phyloP scores from a whole-genome alignment of 139 green algal genomes.

The Spirogloea muscicola region DNA sequence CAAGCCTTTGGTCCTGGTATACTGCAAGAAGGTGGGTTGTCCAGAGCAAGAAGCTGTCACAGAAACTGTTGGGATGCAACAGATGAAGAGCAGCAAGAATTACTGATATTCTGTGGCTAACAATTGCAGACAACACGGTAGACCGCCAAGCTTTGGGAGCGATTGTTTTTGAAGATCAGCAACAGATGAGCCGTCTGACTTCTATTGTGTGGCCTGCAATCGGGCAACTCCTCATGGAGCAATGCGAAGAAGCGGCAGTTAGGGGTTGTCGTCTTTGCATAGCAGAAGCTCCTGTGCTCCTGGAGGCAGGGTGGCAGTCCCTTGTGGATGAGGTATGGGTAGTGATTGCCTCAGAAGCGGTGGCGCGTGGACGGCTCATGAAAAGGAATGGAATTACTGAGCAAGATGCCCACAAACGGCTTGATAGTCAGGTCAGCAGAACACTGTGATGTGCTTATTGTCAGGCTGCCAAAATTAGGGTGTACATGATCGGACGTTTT shows the following conservation, averaged over 20 bases:
- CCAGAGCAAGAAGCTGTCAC: too few species aligned
- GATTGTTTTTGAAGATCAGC: constrained; percentile 13
- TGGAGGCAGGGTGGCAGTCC: constrained; percentile 22
- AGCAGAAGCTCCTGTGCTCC: constrained; percentile 27
- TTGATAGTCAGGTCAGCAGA: constrained; percentile 17
- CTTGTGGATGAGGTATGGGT: constrained; percentile 42
- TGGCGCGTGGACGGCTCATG: constrained; percentile 29
- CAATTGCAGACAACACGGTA: constrained; percentile 10
- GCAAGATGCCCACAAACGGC: constrained; percentile 26
- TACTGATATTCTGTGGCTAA: too few species aligned
- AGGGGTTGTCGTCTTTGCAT: constrained; percentile 7
- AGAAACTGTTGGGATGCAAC: not conserved
- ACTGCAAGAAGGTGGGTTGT: constrained; percentile 4
- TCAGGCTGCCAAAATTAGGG: too few species aligned
- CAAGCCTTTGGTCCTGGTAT: constrained; percentile 8
- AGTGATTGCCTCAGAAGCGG: constrained; percentile 16
- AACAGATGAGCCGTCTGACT: constrained; percentile 15
- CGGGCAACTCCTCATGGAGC: constrained; percentile 12
- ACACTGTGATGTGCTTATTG: too few species aligned
- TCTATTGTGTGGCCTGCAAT: constrained; percentile 36
- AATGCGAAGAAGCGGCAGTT: constrained; percentile 7
- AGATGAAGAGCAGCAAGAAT: too few species aligned
- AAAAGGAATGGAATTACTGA: constrained; percentile 14
- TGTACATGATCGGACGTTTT: too few species aligned
- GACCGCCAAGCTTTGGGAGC: constrained; percentile 17